Evolutionary conservation across 169 alveolate species (phyloP), one percentile per base, ranked within the genome.

Genomic region (Cryptosporidium parvum): DNA sequence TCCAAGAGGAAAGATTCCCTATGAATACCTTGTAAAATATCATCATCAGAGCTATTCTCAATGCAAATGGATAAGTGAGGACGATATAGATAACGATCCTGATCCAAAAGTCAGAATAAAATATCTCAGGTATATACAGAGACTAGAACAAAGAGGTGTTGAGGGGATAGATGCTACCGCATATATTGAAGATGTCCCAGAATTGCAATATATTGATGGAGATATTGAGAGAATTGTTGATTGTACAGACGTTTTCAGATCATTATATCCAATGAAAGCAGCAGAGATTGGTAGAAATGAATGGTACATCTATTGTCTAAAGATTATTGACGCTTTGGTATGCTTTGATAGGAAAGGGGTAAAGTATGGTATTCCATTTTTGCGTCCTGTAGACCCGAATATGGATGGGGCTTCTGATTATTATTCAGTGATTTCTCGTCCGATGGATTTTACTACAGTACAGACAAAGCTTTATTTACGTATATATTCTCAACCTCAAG

Each of bases 371-470:
- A 67, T 73, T 37, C 86, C 89, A 61, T 86, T 86, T 84, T 69
- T 86, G 16, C 80, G 92, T 12, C 92, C 92, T 29, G 86, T 86
- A 5, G 92, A 86, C 21, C 87, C 92, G 18, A 71, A 67, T 56
- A 84, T 86, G 85, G 92, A 62, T 42, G 92, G 80, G 9, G 87
- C 87, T 10, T 86, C 87, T 3, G 92, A 86, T 31, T 86, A 86
- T 51, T 86, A 86, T 39, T 69, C 85, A 1, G 85, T 86, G n/a
- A 84, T 86, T 69, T 37, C 80, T 21, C 68, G 86, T 12, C 92
- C 92, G 4, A 86, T 86, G 92, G 92, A 86, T 52, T 71, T 86
- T 53, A 86, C 92, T 3, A 86, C 92, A 16, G 87, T 86, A 16
- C 92, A 86, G 14, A 84, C 86, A 16, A 86, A 86, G 69, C 45